Conservation (phyloP, 768 basidiomycete genomes). For the Termitomyces titanicus region DNA sequence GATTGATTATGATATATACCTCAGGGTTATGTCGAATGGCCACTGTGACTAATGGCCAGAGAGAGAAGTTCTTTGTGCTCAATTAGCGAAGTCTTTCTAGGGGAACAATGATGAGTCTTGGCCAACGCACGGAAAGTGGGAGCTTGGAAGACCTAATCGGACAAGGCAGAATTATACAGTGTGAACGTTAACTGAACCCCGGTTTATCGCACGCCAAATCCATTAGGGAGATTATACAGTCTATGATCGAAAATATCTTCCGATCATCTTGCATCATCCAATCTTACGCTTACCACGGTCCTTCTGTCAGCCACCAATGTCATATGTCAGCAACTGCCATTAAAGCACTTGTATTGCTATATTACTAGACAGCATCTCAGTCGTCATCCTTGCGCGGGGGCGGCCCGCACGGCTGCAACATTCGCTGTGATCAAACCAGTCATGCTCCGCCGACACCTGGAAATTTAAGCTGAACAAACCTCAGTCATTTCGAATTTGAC, state of each 20-base stretch:
- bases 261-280: conserved; percentile 12
- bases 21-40: background rate
- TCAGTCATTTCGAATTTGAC: conserved; percentile 94
- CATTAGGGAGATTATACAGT: conserved; percentile 7
- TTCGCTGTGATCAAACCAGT: conserved; percentile 49
- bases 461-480: conserved; percentile 40
- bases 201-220: conserved; percentile 11
- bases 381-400: conserved; percentile 89
- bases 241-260: conserved; percentile 5
- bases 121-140: background rate
- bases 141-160: background rate
- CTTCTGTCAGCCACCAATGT: conserved; percentile 7
- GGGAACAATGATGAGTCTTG: conserved; percentile 2
- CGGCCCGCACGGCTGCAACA: conserved; percentile 93
- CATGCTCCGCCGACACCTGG: conserved; percentile 3
- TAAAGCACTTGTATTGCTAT: background rate
- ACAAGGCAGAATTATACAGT: background rate
- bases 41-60: conserved; percentile 3
- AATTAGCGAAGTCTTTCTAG: background rate
- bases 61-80: background rate
- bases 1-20: conserved; percentile 15
- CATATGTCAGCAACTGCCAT: conserved; percentile 5
- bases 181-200: conserved; percentile 12
- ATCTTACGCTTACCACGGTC: background rate
- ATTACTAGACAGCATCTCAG: conserved; percentile 22